A percentile compares a stretch with the other conserved stretches of the same genome.
Evolutionary conservation across 495 filamentous ascomycete species (phyloP).

Genomic region (Daldinia caldariorum): DNA sequence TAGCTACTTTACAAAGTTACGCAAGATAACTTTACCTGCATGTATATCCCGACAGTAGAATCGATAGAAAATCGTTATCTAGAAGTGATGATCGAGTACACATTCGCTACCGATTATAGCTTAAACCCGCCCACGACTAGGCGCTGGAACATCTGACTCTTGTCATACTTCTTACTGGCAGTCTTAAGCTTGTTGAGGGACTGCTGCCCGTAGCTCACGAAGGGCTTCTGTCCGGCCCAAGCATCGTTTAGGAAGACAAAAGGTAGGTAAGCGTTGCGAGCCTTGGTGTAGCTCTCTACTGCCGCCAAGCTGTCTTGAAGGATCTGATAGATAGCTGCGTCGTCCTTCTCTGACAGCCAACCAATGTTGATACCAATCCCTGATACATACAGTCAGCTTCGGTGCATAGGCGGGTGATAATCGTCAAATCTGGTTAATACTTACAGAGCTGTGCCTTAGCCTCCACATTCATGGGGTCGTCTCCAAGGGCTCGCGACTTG

Average conservation of each 20-base stretch:
- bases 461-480: slow-evolving; percentile 6
- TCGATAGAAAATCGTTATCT: background rate
- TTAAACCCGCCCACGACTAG: slow-evolving; percentile 29
- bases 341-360: slow-evolving; percentile 2
- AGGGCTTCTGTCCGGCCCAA: slow-evolving; percentile 39
- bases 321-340: slow-evolving; percentile 1
- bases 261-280: slow-evolving; percentile 4
- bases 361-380: slow-evolving; percentile 12
- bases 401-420: background rate
- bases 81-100: no score
- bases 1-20: slow-evolving; percentile 7
- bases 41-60: background rate
- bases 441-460: slow-evolving; percentile 5
- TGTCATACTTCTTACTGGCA: slow-evolving; percentile 49
- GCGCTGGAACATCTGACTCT: slow-evolving; percentile 48
- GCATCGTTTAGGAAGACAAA: slow-evolving; percentile 28
- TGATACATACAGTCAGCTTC: background rate
- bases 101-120: background rate
- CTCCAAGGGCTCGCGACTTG: slow-evolving; percentile 7
- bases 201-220: slow-evolving; percentile 46
- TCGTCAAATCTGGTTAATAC: background rate
- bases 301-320: slow-evolving; percentile 6
- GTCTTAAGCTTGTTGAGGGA: slow-evolving; percentile 42
- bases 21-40: background rate
- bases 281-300: slow-evolving; percentile 6